Conservation (phyloP, 495 filamentous ascomycete genomes). For the Penicillium bialowiezense region DNA sequence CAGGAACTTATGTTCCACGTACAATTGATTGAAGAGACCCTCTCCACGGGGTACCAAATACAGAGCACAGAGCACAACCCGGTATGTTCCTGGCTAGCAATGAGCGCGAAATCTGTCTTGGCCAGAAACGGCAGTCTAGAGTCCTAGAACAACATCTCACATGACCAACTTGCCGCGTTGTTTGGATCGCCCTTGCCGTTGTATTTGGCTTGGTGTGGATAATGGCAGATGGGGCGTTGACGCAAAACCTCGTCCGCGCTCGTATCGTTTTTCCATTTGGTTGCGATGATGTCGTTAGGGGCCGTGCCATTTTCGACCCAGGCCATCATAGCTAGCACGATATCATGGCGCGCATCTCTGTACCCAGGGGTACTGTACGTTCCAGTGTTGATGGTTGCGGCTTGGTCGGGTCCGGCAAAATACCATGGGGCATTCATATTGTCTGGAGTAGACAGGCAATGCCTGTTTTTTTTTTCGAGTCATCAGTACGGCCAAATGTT, state of each 20-base stretch:
- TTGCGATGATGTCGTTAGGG: conserved; percentile 40
- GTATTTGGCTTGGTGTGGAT: conserved; percentile 6
- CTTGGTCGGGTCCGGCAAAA: conserved; percentile 22
- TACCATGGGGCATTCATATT: conserved; percentile 37
- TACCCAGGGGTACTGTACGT: conserved; percentile 37
- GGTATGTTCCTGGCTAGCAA: no score
- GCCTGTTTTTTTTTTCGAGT: conserved; percentile 11
- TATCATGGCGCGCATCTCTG: conserved; percentile 41
- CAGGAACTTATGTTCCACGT: no score
- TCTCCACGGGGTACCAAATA: no score
- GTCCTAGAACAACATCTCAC: neutral
- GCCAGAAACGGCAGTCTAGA: neutral
- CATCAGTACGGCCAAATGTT: conserved; percentile 20
- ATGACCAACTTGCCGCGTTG: conserved; percentile 8
- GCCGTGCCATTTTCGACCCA: conserved; percentile 49
- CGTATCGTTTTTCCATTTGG: conserved; percentile 35
- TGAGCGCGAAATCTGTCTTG: neutral
- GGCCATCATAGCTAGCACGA: conserved; percentile 46
- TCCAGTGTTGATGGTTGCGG: conserved; percentile 2
- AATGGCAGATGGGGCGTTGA: conserved; percentile 8
- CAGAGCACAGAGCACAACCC: no score
- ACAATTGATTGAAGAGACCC: no score
- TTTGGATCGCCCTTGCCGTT: conserved; percentile 5
- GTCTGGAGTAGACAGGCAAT: conserved; percentile 10
- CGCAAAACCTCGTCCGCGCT: conserved; percentile 20